These are phyloP conservation scores for Debaryomyces maramus DNA, from an alignment of 805 yeast species.

Conservation along the genomic window DNA sequence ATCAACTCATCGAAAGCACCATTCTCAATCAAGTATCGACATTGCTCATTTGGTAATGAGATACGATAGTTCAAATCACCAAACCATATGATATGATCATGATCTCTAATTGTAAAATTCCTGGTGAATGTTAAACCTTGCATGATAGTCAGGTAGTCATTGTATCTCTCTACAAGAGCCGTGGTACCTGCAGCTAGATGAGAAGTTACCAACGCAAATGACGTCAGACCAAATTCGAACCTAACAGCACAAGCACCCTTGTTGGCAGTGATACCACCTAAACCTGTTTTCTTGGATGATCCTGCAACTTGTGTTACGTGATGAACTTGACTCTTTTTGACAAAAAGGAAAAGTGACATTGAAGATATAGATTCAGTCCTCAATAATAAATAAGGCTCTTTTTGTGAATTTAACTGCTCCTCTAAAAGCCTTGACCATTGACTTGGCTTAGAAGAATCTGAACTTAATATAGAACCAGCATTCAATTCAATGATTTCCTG, in stretches of 20 bases:
- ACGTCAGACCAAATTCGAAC: slow-evolving; percentile 75
- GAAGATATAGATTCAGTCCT: slow-evolving; percentile 79
- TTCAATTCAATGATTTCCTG: slow-evolving; percentile 94
- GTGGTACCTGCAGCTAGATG: slow-evolving; percentile 92
- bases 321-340: slow-evolving; percentile 34
- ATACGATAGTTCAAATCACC: slow-evolving; percentile 94
- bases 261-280: slow-evolving; percentile 96
- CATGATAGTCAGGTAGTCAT: slow-evolving; percentile 74
- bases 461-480: slow-evolving; percentile 85
- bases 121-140: slow-evolving; percentile 79
- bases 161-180: slow-evolving; percentile 81
- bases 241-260: slow-evolving; percentile 96
- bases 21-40: slow-evolving; percentile 49
- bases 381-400: slow-evolving; percentile 54
- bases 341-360: slow-evolving; percentile 62
- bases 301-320: slow-evolving; percentile 84
- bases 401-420: slow-evolving; percentile 54
- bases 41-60: slow-evolving; percentile 67
- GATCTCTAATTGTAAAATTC: slow-evolving; percentile 68
- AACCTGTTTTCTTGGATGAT: slow-evolving; percentile 90
- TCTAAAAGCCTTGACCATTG: slow-evolving; percentile 77
- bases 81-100: slow-evolving; percentile 82
- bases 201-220: slow-evolving; percentile 82
- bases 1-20: slow-evolving; percentile 53
- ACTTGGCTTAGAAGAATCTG: slow-evolving; percentile 73